Percentiles rank a stretch among this genome's conserved stretches.
These are phyloP conservation scores for Brassica napus DNA, from an alignment of 345 rosid genomes.

Conservation along the genomic window DNA sequence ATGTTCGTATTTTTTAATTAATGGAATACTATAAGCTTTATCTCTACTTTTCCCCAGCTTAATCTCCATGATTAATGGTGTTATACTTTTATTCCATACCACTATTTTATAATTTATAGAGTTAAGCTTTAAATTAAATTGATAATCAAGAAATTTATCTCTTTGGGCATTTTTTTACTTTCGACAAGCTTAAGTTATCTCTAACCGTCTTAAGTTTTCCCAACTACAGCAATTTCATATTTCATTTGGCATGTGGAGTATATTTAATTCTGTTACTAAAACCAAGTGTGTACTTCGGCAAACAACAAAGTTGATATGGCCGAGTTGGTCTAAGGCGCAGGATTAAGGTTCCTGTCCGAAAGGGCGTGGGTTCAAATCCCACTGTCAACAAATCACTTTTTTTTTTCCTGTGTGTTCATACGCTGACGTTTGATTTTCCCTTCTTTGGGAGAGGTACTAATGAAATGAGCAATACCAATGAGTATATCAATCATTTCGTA, in stretches of 20 bases:
- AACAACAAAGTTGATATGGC: slow-evolving; percentile 68
- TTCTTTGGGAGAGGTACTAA: no score
- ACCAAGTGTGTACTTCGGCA: background rate
- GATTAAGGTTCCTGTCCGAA: slow-evolving; percentile 99
- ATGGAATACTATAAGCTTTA: slow-evolving; percentile 3
- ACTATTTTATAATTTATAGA: background rate
- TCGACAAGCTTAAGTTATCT: background rate
- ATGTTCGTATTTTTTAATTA: background rate
- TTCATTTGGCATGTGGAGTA: background rate
- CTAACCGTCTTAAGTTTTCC: background rate
- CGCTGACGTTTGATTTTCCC: no score
- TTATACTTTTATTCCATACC: no score
- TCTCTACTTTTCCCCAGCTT: background rate
- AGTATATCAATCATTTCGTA: no score
- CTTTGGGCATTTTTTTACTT: background rate
- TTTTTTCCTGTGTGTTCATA: background rate
- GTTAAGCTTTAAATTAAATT: no score
- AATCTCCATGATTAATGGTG: no score
- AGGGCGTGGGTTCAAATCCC: slow-evolving; percentile 99
- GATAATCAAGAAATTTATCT: no score
- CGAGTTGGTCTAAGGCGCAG: slow-evolving; percentile 99
- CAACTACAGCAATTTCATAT: background rate
- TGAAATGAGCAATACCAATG: no score
- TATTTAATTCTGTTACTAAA: background rate
- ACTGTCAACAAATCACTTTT: slow-evolving; percentile 56